Evolutionary conservation across 345 rosid genomes (phyloP).

Genomic region (Euphorbia peplus): DNA sequence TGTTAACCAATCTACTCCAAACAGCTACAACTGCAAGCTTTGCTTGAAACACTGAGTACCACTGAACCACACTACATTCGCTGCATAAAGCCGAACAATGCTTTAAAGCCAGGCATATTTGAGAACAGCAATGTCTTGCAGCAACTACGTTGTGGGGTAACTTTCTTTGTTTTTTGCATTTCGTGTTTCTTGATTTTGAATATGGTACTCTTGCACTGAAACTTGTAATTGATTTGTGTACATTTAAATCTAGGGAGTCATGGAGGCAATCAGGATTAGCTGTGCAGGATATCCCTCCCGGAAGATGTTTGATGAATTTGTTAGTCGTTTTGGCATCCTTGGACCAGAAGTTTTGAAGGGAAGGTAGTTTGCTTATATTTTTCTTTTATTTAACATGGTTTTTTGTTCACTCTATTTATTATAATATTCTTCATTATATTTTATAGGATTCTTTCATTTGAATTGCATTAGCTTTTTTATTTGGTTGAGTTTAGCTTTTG

Average conservation of each 20-base stretch:
- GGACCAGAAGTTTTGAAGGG: slow-evolving; percentile 65
- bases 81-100: slow-evolving; percentile 93
- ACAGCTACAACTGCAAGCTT: slow-evolving; percentile 88
- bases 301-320: slow-evolving; percentile 78
- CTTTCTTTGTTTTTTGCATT: slow-evolving; percentile 16
- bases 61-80: slow-evolving; percentile 97
- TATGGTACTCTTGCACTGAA: background rate
- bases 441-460: slow-evolving; percentile 2
- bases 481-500: too few species aligned
- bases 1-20: slow-evolving; percentile 18
- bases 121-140: slow-evolving; percentile 84
- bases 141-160: slow-evolving; percentile 93
- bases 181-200: background rate
- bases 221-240: background rate
- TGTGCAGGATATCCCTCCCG: slow-evolving; percentile 97
- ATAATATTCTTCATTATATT: background rate
- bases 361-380: slow-evolving; percentile 41
- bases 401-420: slow-evolving; percentile 8
- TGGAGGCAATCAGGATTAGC: slow-evolving; percentile 99
- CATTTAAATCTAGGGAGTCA: slow-evolving; percentile 66
- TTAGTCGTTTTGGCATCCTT: slow-evolving; percentile 68
- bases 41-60: slow-evolving; percentile 92
- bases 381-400: background rate
- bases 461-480: slow-evolving; percentile 1
- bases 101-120: slow-evolving; percentile 83